These are phyloP conservation scores for Ambrosiella xylebori DNA, from an alignment of 2,329 filamentous ascomycete species.

Conservation along the genomic window DNA sequence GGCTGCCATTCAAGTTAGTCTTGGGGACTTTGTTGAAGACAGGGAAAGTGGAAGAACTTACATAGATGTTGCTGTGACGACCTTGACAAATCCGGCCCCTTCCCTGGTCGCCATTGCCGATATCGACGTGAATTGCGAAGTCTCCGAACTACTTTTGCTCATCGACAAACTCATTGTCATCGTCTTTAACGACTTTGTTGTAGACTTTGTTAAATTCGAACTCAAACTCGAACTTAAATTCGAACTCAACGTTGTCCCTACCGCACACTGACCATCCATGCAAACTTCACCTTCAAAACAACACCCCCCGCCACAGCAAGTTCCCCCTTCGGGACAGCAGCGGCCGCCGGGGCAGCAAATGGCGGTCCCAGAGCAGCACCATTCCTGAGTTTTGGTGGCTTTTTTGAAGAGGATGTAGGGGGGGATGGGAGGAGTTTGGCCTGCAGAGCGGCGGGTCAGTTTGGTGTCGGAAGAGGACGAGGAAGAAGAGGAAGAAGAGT, in stretches of 20 bases:
- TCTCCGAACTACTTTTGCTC: background rate
- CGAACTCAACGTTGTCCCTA: background rate
- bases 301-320: constrained; percentile 13
- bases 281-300: constrained; percentile 11
- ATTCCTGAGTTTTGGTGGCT: background rate
- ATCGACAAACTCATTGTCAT: background rate
- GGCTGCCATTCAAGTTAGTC: too few species aligned
- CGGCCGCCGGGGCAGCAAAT: constrained; percentile 13
- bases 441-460: background rate
- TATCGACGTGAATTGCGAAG: background rate
- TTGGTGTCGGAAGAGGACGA: background rate
- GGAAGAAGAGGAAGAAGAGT: background rate
- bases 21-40: background rate
- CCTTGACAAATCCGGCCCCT: background rate
- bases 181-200: background rate
- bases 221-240: background rate
- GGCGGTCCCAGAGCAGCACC: constrained; percentile 10
- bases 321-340: constrained; percentile 10
- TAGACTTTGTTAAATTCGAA: background rate
- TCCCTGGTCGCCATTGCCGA: background rate
- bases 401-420: background rate
- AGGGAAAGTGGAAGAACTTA: background rate
- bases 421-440: background rate
- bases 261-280: constrained; percentile 7
- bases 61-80: background rate